Conservation (phyloP, 345 rosid genomes). For the Euphorbia pulcherrima region DNA sequence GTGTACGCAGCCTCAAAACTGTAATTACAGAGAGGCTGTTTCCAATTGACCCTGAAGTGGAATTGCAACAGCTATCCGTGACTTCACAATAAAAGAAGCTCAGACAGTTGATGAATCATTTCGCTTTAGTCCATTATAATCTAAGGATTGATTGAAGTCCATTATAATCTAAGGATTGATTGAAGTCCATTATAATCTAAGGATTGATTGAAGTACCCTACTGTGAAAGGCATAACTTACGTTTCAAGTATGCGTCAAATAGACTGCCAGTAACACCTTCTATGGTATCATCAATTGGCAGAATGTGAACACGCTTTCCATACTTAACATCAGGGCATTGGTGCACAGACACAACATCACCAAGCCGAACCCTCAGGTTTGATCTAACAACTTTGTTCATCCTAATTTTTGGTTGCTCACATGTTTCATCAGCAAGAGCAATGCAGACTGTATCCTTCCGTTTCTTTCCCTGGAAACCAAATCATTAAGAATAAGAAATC, state of each 20-base stretch:
- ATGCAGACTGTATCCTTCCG: conserved; percentile 64
- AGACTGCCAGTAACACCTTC: conserved; percentile 63
- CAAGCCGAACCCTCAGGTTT: conserved; percentile 63
- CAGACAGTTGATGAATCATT: no score
- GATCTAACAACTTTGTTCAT: conserved; percentile 69
- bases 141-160: no score
- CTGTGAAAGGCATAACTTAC: conserved; percentile 27
- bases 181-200: no score
- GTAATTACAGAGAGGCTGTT: no score
- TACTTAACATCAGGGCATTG: conserved; percentile 70
- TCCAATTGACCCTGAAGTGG: no score
- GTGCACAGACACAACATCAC: conserved; percentile 63
- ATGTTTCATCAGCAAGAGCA: conserved; percentile 62
- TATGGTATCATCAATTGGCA: conserved; percentile 63
- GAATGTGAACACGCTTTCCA: conserved; percentile 63
- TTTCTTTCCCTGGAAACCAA: conserved; percentile 52
- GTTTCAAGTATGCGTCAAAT: conserved; percentile 62
- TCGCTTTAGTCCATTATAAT: no score
- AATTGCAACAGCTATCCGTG: no score
- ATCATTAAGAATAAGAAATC: neutral
- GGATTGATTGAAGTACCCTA: neutral
- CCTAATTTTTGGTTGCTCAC: conserved; percentile 53
- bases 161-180: no score
- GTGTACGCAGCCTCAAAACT: no score
- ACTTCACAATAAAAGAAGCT: no score